Conservation (phyloP, 2,329 filamentous ascomycete genomes). For the Sporothrix inflata region DNA sequence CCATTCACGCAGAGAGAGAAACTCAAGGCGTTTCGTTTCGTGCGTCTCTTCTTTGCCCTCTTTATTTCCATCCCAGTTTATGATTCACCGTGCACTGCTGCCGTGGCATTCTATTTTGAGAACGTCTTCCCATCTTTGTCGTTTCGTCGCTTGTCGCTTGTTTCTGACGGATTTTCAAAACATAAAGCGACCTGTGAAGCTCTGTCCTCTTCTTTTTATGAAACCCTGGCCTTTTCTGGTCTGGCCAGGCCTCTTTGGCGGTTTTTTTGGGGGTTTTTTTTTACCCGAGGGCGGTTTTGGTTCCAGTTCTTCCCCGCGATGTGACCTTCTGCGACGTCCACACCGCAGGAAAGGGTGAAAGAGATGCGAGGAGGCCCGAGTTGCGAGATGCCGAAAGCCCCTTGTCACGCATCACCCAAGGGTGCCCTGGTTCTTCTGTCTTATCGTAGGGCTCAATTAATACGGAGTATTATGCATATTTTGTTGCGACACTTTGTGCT, state of each 20-base stretch:
- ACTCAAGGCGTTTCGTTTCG: not conserved
- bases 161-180: not conserved
- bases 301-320: constrained; percentile 8
- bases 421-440: not conserved
- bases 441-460: constrained; percentile 1
- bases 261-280: not conserved
- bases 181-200: not conserved
- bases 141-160: not conserved
- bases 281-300: not conserved
- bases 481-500: not conserved
- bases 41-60: not conserved
- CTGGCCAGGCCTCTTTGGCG: not conserved
- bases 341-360: not conserved
- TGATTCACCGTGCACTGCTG: not conserved
- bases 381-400: not conserved
- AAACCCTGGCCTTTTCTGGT: not conserved
- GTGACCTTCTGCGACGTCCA: constrained; percentile 13
- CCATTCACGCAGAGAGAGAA: not conserved
- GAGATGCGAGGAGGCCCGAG: not conserved
- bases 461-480: constrained; percentile 12
- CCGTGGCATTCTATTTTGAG: not conserved
- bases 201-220: not conserved
- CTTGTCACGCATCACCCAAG: constrained; percentile 6
- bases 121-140: not conserved
- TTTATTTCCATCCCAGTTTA: not conserved